Base-by-base conservation (phyloP, 2,329 filamentous ascomycete genomes). In the Hypoxylon sp. region DNA sequence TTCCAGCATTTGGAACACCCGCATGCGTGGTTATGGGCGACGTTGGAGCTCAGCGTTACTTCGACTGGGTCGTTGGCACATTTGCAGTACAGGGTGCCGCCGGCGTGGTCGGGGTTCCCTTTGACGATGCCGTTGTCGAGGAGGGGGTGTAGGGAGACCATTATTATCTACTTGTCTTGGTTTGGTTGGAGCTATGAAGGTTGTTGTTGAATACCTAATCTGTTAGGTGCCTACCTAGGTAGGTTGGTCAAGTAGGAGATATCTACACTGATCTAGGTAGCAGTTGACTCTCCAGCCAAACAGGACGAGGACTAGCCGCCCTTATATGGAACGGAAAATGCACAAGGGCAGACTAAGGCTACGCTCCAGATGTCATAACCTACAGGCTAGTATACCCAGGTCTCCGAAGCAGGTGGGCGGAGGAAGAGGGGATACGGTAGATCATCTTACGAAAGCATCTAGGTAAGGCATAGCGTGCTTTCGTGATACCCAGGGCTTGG, bases 1-100 rank as follows among this genome's bases (percentile, higher is more conserved):
- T 91, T 92, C 89, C 89, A 92, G 85, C 90, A 91, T 78, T 91
- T 90, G 60, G 88, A 90, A 80, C 90, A 91, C 68, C 89, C 89
- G 79, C 90, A 91, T 60, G 87, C 89, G 79, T 92, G 90, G 82
- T 92, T 91, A 82, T 91, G 89, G 1, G 83, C 80, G 61, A 92
- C 86, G 72, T 91, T 87, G 75, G 85, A 81, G 63, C 73, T 77
- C 41, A 91, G 82, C 0, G 83, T 84, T 21, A 91, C 83, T 73
- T 88, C 84, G 65, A 91, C 86, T 25, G 84, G 85, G 76, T 84
- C 77, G 68, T 72, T 80, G 10, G 79, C 60, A 82, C 89, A 92
- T 73, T 85, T 84, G 82, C 90, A 91, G 77, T 81, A 81, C 7
- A 91, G 83, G 57, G 83, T 88, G 63, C 90, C 89, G 63, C 90